Conservation (phyloP, 768 basidiomycete genomes). For the Calocybe cyanea region DNA sequence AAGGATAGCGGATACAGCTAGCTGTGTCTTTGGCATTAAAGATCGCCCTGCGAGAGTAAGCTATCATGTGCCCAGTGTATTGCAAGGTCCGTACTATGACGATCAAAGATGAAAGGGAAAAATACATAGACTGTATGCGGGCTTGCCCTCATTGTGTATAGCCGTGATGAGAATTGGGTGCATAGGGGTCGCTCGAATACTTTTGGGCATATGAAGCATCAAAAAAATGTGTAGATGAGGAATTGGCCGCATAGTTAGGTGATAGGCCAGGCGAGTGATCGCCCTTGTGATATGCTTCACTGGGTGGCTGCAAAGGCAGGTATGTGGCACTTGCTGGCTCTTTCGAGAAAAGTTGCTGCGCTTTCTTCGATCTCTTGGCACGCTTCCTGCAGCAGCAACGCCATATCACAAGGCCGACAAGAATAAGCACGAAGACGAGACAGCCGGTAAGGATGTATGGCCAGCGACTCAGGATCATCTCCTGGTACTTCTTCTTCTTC, state of each 20-base stretch:
- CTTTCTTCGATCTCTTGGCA: constrained; percentile 16
- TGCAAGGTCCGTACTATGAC: constrained; percentile 4
- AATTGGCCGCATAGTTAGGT: constrained; percentile 6
- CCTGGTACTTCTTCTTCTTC: constrained; percentile 64
- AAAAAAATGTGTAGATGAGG: constrained; percentile 14
- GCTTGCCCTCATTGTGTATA: not conserved
- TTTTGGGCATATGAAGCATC: not conserved
- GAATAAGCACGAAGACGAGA: constrained; percentile 43
- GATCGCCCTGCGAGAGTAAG: constrained; percentile 16
- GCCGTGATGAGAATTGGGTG: not conserved
- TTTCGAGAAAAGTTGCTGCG: constrained; percentile 18
- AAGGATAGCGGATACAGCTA: constrained; percentile 4
- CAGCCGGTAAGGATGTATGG: constrained; percentile 67
- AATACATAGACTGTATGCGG: not conserved
- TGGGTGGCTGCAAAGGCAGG: constrained; percentile 25
- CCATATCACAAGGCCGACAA: constrained; percentile 51
- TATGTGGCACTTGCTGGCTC: constrained; percentile 26
- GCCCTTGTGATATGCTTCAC: constrained; percentile 8
- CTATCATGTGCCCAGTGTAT: constrained; percentile 4
- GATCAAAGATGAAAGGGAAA: constrained; percentile 1
- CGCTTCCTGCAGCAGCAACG: constrained; percentile 52
- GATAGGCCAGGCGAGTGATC: constrained; percentile 7
- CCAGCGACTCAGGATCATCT: constrained; percentile 66
- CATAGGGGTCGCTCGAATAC: not conserved
- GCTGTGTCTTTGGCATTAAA: constrained; percentile 8